Evolutionary conservation across 345 rosid species (phyloP).

Genomic region (Cardamine occulta): DNA sequence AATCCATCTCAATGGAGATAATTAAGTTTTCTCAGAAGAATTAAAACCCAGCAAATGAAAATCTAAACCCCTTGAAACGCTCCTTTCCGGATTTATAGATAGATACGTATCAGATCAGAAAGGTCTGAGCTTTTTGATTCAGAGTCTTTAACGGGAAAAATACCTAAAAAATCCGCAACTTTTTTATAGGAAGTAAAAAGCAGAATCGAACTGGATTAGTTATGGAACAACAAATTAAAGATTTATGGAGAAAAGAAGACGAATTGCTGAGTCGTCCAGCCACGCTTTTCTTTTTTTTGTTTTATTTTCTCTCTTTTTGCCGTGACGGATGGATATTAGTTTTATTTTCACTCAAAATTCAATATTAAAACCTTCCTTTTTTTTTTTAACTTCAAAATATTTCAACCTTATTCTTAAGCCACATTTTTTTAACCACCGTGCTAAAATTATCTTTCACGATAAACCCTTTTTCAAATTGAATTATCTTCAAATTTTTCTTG

Average conservation of each 20-base stretch:
- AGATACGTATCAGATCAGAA: slow-evolving; percentile 20
- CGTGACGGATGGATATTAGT: slow-evolving; percentile 9
- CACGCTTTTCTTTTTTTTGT: slow-evolving; percentile 18
- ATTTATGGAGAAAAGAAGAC: slow-evolving; percentile 4
- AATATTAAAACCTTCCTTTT: not conserved
- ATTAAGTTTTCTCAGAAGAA: not conserved
- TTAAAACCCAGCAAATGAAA: slow-evolving; percentile 3
- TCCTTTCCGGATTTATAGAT: not conserved
- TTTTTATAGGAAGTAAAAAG: slow-evolving; percentile 2
- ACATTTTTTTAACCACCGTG: not conserved
- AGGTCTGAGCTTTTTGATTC: slow-evolving; percentile 2
- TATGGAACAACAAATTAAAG: not conserved
- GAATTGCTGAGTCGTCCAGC: slow-evolving; percentile 19
- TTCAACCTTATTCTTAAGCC: not conserved
- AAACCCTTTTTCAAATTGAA: not conserved
- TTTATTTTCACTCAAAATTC: not conserved
- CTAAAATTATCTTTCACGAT: slow-evolving; percentile 12
- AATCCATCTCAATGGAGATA: slow-evolving; percentile 38
- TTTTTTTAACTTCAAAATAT: not conserved
- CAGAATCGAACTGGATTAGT: slow-evolving; percentile 20
- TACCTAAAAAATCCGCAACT: not conserved
- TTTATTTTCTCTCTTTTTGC: not conserved
- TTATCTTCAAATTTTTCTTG: not conserved
- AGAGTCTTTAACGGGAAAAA: not conserved
- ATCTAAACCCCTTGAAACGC: slow-evolving; percentile 3